Evolutionary conservation across 1,284 basidiomycete species (phyloP), one percentile per base, ranked within the genome.

Genomic region (Fomitopsis pinicola): DNA sequence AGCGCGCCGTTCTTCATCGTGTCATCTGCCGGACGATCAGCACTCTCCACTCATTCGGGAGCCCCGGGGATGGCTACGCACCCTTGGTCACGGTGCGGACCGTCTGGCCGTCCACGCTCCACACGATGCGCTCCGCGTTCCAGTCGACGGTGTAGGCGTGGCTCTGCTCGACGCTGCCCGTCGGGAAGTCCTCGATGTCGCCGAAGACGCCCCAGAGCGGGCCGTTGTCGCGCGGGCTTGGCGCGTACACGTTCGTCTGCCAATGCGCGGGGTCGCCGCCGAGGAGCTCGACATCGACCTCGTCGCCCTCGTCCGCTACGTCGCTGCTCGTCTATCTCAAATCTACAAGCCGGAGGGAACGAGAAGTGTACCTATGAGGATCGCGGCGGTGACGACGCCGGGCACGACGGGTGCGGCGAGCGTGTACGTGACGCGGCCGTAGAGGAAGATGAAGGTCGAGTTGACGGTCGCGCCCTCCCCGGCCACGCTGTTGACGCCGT

Each of bases 211-310:
- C 75, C 63, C 75, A 80, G 40, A 78, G 71, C 8, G 79, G 77
- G 40, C 67, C 55, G 6, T 68, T 62, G 62, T 77, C 75, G 9
- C 62, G 60, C 0, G 72, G 68, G n/a, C 69, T 71, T 0, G 76
- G 73, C 1, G 75, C 75, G 64, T 77, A 82, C 38, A 81, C 67
- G 65, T 82, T 82, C 45, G 79, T 77, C 67, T 82, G 79, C 77
- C 77, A 82, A 63, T 76, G 72, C 3, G 50, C 46, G 2, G 72
- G 67, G 61, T 80, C 76, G 8, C 76, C 76, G 33, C 78, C 77
- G 10, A 81, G 65, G 7, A 80, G 66, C 61, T 82, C 80, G 57
- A 81, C 68, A 64, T 82, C 80, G 38, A 81, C 78, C 59, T 82
- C 80, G 65, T 81, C 80, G 33, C 64, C 63, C 35, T 69, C 58